phyloP scores from a whole-genome alignment of 2,329 filamentous ascomycete species.

The Emmonsiellopsis sp. region DNA sequence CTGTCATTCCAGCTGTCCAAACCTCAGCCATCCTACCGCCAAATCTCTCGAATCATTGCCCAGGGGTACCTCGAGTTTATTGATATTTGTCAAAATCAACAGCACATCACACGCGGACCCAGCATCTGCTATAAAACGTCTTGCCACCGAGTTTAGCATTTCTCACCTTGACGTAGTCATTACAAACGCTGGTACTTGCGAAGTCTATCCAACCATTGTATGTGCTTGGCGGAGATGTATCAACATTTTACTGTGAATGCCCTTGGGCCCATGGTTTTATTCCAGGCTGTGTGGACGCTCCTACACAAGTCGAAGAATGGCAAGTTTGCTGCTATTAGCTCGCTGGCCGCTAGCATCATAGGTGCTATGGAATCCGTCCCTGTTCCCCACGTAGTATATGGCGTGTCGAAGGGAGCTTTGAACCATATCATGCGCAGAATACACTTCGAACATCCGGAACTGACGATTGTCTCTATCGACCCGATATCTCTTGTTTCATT shows the following conservation, averaged over 20 bases:
- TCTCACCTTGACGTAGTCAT: constrained; percentile 42
- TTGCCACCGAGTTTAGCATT: constrained; percentile 28
- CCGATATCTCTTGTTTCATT: constrained; percentile 8
- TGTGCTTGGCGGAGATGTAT: constrained; percentile 13
- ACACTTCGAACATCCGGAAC: constrained; percentile 25
- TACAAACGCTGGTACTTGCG: constrained; percentile 42
- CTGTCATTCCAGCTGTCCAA: constrained; percentile 16
- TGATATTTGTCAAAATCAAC: constrained; percentile 40
- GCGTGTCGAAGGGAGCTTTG: constrained; percentile 34
- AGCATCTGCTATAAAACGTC: constrained; percentile 22
- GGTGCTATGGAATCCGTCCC: constrained; percentile 9
- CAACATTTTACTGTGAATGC: constrained; percentile 26
- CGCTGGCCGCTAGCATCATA: constrained; percentile 17
- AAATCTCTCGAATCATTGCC: constrained; percentile 22
- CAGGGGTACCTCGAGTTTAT: constrained; percentile 21
- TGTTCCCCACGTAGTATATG: constrained; percentile 35
- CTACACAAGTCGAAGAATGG: constrained; percentile 25
- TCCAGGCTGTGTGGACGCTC: constrained; percentile 37
- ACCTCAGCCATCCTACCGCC: constrained; percentile 6
- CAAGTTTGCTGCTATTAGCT: constrained; percentile 34
- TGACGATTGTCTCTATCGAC: constrained; percentile 14
- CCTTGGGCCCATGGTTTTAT: constrained; percentile 34
- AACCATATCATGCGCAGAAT: constrained; percentile 31
- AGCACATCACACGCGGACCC: constrained; percentile 26
- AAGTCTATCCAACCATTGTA: constrained; percentile 10